Conservation (phyloP, 805 yeast genomes). For the Candida methanosorbosa region DNA sequence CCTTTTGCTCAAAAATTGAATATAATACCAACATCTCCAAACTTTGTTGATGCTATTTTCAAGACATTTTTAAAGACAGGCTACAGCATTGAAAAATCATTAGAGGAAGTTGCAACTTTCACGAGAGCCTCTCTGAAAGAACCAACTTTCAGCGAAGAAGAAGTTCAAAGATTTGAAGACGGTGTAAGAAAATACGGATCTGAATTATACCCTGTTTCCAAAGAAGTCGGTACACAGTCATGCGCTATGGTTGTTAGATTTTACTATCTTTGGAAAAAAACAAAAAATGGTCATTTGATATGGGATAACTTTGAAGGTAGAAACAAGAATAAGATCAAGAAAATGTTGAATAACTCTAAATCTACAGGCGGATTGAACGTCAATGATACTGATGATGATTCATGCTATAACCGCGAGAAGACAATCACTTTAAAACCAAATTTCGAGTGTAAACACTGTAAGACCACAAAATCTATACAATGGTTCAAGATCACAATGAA, state of each 20-base stretch:
- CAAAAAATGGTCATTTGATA: conserved; percentile 59
- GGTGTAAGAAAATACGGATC: conserved; percentile 69
- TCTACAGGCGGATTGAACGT: conserved; percentile 30
- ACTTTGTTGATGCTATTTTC: conserved; percentile 71
- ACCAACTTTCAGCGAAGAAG: conserved; percentile 65
- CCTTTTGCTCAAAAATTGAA: conserved; percentile 48
- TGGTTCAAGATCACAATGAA: conserved; percentile 64
- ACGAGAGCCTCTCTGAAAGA: conserved; percentile 58
- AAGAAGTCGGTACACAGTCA: conserved; percentile 66
- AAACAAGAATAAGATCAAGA: conserved; percentile 46
- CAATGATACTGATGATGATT: conserved; percentile 56
- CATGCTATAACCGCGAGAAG: conserved; percentile 54
- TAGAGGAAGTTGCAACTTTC: conserved; percentile 33
- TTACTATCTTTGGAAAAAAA: conserved; percentile 90
- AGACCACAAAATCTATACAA: conserved; percentile 39
- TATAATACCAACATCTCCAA: conserved; percentile 60
- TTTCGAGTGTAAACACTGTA: conserved; percentile 69
- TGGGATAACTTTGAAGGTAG: conserved; percentile 83
- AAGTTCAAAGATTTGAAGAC: conserved; percentile 59
- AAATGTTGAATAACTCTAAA: conserved; percentile 15
- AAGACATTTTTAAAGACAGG: conserved; percentile 40
- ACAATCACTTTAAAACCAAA: conserved; percentile 27
- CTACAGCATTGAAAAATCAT: conserved; percentile 45
- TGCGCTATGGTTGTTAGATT: conserved; percentile 75
- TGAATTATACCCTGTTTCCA: conserved; percentile 66